Conservation (phyloP, 257 asterid species). For the Henckelia pumila region DNA sequence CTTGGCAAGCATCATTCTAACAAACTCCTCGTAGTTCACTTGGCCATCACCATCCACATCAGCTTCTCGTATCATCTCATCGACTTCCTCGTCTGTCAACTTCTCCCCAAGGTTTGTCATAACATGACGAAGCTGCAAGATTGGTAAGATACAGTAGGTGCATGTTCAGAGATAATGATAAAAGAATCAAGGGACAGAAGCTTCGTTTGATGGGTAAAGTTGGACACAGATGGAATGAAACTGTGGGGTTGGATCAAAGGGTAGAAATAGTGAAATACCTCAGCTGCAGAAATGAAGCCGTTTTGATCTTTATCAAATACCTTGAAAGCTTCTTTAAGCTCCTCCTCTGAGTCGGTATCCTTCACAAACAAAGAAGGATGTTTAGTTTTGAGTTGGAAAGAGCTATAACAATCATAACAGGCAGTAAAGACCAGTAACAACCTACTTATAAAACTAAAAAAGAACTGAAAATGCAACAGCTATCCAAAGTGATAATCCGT, state of each 20-base stretch:
- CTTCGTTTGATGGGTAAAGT: neutral
- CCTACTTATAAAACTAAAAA: neutral
- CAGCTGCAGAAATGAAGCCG: constrained; percentile 61
- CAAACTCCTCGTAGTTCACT: constrained; percentile 52
- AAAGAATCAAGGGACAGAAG: neutral
- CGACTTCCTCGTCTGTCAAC: constrained; percentile 55
- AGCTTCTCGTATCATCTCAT: constrained; percentile 57
- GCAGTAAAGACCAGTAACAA: neutral
- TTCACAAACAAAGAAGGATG: constrained; percentile 25
- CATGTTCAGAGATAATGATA: neutral
- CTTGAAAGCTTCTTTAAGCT: constrained; percentile 55
- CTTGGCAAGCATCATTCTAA: constrained; percentile 57
- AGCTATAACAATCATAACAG: neutral
- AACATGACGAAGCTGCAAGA: constrained; percentile 51
- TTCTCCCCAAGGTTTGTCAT: constrained; percentile 65
- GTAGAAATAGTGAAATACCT: constrained; percentile 46
- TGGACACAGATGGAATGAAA: neutral
- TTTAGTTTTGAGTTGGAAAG: constrained; percentile 1
- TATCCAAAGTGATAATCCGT: neutral
- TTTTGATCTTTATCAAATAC: constrained; percentile 59
- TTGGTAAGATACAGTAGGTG: neutral
- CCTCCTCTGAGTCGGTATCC: constrained; percentile 65
- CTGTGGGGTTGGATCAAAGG: neutral
- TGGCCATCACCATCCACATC: constrained; percentile 62
- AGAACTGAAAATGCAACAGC: neutral